Base-by-base conservation (phyloP, 768 basidiomycete genomes). In the Russula lepida region DNA sequence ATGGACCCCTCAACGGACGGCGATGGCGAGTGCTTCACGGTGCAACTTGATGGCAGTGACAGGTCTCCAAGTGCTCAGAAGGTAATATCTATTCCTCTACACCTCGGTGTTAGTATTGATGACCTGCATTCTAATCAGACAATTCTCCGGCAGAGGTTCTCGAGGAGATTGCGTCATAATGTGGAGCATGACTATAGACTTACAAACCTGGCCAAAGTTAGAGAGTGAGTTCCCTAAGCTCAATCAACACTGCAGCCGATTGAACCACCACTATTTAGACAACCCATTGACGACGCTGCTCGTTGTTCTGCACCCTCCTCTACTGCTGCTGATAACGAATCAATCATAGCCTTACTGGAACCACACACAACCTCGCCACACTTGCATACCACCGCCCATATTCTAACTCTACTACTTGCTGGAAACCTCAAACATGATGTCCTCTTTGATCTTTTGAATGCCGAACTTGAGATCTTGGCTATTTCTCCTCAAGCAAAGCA, bases 401-500 rank as follows among this genome's bases (percentile, higher is more conserved):
- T 37, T 3, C 49, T 57, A 11, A 19, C 25, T 13, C n/a, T 23
- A 7, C 33, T 57, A 35, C 49, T 57, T 17, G 19, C 53, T 15
- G 12, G 6, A 17, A 49, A 49, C 17, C 49, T 49, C 13, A n/a
- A 27, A 9, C 19, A 28, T 3, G 25, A 27, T 13, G 27, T 21
- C 25, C 27, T 57, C 12, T 1, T 12, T 25, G 23, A 37, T 11
- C 6, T 51, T 59, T 27, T 59, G 50, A 37, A 25, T 21, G 46
- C 32, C 4, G 46, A 48, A 17, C 56, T 56, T 6, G 33, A 56
- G 33, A 6, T 47, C 35, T 37, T 56, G 46, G 46, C 56, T 11
- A 56, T 56, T 37, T 56, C 33, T 7, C 46, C 56, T 48, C 56
- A 37, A 12, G 25, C 46, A 27, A 56, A 56, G 25, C 56, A 56